Evolutionary conservation across 768 basidiomycete genomes (phyloP).

Genomic region (Leccinum rimulosum): DNA sequence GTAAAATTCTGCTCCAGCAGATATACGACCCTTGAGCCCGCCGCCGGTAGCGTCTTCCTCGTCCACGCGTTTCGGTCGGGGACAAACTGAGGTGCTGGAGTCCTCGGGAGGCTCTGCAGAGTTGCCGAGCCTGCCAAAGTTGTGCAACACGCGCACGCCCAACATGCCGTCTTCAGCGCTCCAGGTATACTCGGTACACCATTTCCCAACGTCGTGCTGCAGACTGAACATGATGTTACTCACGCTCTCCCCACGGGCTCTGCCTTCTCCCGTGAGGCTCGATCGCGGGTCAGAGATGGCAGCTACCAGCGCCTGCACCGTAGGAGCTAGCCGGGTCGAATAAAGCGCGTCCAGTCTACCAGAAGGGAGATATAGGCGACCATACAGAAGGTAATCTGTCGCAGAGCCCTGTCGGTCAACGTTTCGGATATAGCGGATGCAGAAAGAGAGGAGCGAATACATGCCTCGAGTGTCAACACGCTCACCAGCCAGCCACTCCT

Average conservation of each 20-base stretch:
- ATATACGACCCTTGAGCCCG: constrained; percentile 86
- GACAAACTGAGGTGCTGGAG: constrained; percentile 20
- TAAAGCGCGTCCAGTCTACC: constrained; percentile 88
- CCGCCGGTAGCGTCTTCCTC: constrained; percentile 93
- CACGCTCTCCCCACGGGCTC: constrained; percentile 42
- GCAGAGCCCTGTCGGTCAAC: constrained; percentile 20
- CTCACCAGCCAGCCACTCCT: constrained; percentile 81
- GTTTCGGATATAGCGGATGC: constrained; percentile 9
- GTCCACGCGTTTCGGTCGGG: constrained; percentile 75
- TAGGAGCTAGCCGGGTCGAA: constrained; percentile 75
- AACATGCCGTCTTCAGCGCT: constrained; percentile 94
- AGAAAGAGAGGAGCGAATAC: constrained; percentile 20
- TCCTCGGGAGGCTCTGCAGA: constrained; percentile 37
- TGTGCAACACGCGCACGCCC: constrained; percentile 84
- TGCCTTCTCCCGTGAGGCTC: constrained; percentile 40
- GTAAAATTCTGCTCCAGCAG: constrained; percentile 91
- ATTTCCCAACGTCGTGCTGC: constrained; percentile 90
- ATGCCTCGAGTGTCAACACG: constrained; percentile 73
- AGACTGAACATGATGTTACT: constrained; percentile 80
- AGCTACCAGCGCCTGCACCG: constrained; percentile 78
- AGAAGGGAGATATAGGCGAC: constrained; percentile 86
- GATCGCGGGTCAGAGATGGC: constrained; percentile 82
- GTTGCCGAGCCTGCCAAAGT: constrained; percentile 73
- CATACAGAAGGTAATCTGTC: constrained; percentile 90
- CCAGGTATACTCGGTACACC: constrained; percentile 93